phyloP scores from a whole-genome alignment of 1,139 yeast species.

The Arxiozyma bovina region DNA sequence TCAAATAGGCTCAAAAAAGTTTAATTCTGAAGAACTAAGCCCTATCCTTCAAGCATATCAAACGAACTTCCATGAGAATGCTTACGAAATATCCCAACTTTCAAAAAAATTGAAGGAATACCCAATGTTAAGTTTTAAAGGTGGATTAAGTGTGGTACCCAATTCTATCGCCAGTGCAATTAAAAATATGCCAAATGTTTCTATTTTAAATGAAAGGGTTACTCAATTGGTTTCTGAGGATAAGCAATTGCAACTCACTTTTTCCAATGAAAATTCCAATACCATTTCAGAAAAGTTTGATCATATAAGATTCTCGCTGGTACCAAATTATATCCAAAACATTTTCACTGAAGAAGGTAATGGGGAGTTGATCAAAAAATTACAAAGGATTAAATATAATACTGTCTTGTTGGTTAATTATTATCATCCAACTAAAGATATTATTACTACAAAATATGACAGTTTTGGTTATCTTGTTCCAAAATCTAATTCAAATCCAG shows the following conservation, averaged over 20 bases:
- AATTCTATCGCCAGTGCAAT: conserved; percentile 35
- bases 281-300: conserved; percentile 31
- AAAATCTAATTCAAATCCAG: conserved; percentile 42
- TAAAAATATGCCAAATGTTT: conserved; percentile 35
- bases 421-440: conserved; percentile 40
- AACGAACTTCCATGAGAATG: conserved; percentile 31
- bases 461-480: conserved; percentile 94
- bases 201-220: conserved; percentile 30
- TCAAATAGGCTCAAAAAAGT: conserved; percentile 4
- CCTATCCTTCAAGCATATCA: conserved; percentile 13
- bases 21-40: conserved; percentile 10
- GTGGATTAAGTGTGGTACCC: conserved; percentile 51
- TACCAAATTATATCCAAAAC: conserved; percentile 32
- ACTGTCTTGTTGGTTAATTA: conserved; percentile 55
- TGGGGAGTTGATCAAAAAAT: conserved; percentile 20
- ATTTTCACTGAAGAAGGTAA: conserved; percentile 9
- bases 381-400: conserved; percentile 38
- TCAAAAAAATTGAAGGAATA: conserved; percentile 35
- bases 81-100: conserved; percentile 34
- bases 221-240: conserved; percentile 8
- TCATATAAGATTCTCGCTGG: conserved; percentile 53
- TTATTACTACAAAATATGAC: conserved; percentile 30
- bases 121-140: conserved; percentile 46
- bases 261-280: conserved; percentile 7
- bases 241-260: conserved; percentile 12